Conservation (phyloP, 352 stramenopile genomes). For the Pythium biforme region DNA sequence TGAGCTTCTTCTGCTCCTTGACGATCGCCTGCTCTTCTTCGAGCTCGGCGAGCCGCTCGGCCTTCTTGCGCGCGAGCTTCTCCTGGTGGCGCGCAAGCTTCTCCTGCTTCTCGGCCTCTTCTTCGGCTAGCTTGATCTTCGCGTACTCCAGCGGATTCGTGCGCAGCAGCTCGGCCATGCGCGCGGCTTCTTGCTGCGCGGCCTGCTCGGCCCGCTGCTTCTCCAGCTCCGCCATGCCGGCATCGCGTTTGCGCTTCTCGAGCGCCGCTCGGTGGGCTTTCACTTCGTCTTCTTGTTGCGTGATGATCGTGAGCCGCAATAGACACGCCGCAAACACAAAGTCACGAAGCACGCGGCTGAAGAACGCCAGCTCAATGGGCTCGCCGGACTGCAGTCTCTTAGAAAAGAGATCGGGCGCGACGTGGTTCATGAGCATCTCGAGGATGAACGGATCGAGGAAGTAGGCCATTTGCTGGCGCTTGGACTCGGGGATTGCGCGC, state of each 20-base stretch:
- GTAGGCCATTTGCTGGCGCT: constrained; percentile 47
- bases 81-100: constrained; percentile 35
- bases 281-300: constrained; percentile 46
- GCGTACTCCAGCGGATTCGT: constrained; percentile 45
- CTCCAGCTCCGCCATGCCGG: constrained; percentile 6
- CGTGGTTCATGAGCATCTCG: constrained; percentile 51
- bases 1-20: constrained; percentile 61
- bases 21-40: constrained; percentile 63
- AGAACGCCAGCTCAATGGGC: constrained; percentile 60
- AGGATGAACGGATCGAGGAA: constrained; percentile 65
- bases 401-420: constrained; percentile 35
- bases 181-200: constrained; percentile 28
- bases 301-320: constrained; percentile 43
- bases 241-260: constrained; percentile 26
- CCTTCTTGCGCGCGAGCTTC: constrained; percentile 48
- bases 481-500: constrained; percentile 46
- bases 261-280: constrained; percentile 6
- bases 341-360: constrained; percentile 53
- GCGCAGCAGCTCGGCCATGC: constrained; percentile 35
- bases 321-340: constrained; percentile 58
- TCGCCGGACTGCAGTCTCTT: constrained; percentile 17
- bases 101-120: constrained; percentile 33
- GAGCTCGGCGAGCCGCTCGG: constrained; percentile 45
- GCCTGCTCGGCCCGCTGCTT: constrained; percentile 21
- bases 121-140: constrained; percentile 35